These are phyloP conservation scores for Hypoxylon sp. DNA, from an alignment of 2,329 filamentous ascomycete species.

Conservation along the genomic window DNA sequence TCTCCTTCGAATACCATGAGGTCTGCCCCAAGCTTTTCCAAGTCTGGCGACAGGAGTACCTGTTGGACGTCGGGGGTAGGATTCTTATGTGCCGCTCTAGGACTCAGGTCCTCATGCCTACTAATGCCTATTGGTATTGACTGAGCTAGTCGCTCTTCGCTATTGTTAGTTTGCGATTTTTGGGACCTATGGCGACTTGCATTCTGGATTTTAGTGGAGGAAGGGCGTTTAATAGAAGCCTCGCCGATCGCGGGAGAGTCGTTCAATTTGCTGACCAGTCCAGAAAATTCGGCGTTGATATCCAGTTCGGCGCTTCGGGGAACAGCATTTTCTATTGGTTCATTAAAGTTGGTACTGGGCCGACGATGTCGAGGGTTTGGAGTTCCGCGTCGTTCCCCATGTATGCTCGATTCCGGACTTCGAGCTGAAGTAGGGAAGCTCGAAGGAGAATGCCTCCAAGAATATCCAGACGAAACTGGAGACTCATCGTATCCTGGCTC, in stretches of 20 bases:
- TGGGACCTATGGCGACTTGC: constrained; percentile 50
- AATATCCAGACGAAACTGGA: constrained; percentile 29
- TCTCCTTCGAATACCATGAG: constrained; percentile 47
- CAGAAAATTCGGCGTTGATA: constrained; percentile 17
- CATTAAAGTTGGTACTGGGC: neutral
- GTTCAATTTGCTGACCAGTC: constrained; percentile 1
- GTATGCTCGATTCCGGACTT: neutral
- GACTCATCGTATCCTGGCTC: constrained; percentile 9
- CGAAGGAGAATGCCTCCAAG: constrained; percentile 19
- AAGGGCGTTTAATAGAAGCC: constrained; percentile 43
- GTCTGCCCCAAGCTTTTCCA: constrained; percentile 47
- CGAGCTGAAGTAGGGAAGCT: neutral
- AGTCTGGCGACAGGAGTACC: constrained; percentile 34
- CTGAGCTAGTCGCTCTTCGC: constrained; percentile 7
- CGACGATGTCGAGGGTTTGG: neutral
- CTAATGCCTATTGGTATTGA: constrained; percentile 8
- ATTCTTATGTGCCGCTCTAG: neutral
- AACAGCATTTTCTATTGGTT: neutral
- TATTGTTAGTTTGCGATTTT: constrained; percentile 10
- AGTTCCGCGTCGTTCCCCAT: constrained; percentile 13
- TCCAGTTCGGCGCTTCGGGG: constrained; percentile 21
- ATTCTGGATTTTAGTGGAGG: constrained; percentile 57
- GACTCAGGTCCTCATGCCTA: constrained; percentile 1
- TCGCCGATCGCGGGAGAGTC: constrained; percentile 2
- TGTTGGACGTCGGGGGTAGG: constrained; percentile 9